phyloP scores from a whole-genome alignment of 768 basidiomycete species.

The Agrocybe pediades region DNA sequence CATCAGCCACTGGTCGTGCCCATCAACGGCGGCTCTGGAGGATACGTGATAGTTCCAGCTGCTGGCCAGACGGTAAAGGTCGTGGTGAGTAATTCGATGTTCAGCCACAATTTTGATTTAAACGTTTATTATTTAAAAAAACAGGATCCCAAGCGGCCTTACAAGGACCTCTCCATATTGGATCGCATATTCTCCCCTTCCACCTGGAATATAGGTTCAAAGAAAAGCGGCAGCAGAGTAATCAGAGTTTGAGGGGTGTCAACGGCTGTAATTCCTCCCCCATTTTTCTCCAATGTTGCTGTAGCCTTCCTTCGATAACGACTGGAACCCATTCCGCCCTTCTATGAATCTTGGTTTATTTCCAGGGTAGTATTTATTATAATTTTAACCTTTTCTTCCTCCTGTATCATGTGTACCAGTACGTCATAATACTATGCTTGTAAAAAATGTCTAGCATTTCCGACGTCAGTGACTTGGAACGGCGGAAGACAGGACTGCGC shows the following conservation, averaged over 20 bases:
- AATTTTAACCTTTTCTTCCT: no score
- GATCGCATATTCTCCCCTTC: constrained; percentile 13
- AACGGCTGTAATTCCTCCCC: background rate
- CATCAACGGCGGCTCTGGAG: constrained; percentile 11
- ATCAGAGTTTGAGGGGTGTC: background rate
- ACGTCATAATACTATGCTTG: no score
- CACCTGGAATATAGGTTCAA: constrained; percentile 7
- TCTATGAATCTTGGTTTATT: no score
- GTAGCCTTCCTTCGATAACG: background rate
- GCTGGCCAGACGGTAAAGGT: constrained; percentile 16
- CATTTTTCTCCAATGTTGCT: background rate
- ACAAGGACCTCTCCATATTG: constrained; percentile 7
- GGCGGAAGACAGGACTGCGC: no score
- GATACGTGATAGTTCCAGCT: constrained; percentile 11
- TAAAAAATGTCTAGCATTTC: no score
- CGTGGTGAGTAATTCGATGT: constrained; percentile 6
- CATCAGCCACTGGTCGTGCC: constrained; percentile 9
- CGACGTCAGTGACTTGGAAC: no score
- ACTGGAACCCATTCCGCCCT: no score
- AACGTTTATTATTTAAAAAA: background rate
- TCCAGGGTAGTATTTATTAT: no score
- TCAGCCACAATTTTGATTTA: background rate
- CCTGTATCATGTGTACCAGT: no score
- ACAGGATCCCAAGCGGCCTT: background rate
- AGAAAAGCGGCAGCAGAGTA: background rate